phyloP scores from a whole-genome alignment of 352 stramenopile species.

The Pythium volutum region DNA sequence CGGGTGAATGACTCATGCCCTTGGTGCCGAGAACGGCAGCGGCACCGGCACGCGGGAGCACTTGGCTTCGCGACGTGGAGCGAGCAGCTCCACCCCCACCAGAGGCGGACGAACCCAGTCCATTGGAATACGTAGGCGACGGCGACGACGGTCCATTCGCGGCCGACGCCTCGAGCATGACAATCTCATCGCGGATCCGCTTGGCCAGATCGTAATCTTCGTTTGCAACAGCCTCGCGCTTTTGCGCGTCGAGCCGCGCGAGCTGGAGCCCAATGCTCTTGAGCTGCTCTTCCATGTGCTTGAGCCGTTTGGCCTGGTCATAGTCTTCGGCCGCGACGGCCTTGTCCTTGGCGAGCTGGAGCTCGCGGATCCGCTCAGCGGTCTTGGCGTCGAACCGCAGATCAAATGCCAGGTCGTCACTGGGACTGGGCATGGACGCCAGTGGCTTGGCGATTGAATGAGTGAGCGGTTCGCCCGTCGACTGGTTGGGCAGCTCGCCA shows the following conservation, averaged over 20 bases:
- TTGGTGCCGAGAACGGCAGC: conserved; percentile 35
- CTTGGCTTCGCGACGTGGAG: conserved; percentile 35
- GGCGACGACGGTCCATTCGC: conserved; percentile 4
- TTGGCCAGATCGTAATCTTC: conserved; percentile 93
- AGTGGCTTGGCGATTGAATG: conserved; percentile 31
- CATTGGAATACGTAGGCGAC: conserved; percentile 19
- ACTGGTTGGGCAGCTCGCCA: conserved; percentile 52
- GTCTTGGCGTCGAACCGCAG: conserved; percentile 90
- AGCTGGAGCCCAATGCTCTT: conserved; percentile 89
- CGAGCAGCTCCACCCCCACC: conserved; percentile 10
- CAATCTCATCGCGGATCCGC: conserved; percentile 88
- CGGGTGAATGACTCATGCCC: conserved; percentile 10
- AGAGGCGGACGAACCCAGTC: background rate
- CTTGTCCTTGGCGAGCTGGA: conserved; percentile 83
- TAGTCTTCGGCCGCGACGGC: conserved; percentile 90
- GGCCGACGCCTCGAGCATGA: conserved; percentile 56
- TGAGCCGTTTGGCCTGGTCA: conserved; percentile 82
- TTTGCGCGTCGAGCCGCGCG: conserved; percentile 81
- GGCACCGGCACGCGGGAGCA: conserved; percentile 38
- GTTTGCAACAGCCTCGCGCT: conserved; percentile 83
- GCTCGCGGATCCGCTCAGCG: conserved; percentile 82
- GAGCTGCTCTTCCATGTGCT: conserved; percentile 85
- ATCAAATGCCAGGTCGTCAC: conserved; percentile 71
- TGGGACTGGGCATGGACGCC: background rate
- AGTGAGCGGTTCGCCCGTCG: conserved; percentile 34